Evolutionary conservation across 2,329 filamentous ascomycete species (phyloP).

Genomic region (Davidsoniella neocaledoniae): DNA sequence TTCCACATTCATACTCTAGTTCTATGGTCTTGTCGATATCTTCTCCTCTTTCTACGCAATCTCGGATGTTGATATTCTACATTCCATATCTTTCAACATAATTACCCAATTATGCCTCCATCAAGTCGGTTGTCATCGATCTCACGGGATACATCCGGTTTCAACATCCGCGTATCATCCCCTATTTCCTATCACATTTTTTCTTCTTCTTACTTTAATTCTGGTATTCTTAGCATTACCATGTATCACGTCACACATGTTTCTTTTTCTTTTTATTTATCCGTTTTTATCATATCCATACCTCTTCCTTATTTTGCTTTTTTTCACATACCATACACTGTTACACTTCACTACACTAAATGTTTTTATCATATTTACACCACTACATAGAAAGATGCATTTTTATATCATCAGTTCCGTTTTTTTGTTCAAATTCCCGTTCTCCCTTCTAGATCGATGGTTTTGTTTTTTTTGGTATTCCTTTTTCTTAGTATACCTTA

Average conservation of each 20-base stretch:
- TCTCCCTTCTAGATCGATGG: too few species aligned
- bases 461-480: too few species aligned
- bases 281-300: background rate
- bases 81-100: background rate
- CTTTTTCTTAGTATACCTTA: too few species aligned
- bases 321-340: background rate
- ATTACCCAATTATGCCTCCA: background rate
- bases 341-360: background rate
- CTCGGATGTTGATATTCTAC: background rate
- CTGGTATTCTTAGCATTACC: background rate
- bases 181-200: constrained; percentile 3
- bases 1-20: background rate
- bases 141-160: too few species aligned
- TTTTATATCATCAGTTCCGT: background rate
- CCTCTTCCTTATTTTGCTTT: background rate
- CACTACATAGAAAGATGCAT: too few species aligned
- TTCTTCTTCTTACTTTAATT: constrained; percentile 4
- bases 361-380: background rate
- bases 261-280: background rate
- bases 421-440: background rate
- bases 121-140: background rate
- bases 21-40: background rate
- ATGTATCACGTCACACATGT: background rate
- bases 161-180: background rate
- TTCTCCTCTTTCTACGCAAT: background rate